Evolutionary conservation across 1,284 basidiomycete species (phyloP), one percentile per base, ranked within the genome.

Genomic region (Schizopora paradoxa): DNA sequence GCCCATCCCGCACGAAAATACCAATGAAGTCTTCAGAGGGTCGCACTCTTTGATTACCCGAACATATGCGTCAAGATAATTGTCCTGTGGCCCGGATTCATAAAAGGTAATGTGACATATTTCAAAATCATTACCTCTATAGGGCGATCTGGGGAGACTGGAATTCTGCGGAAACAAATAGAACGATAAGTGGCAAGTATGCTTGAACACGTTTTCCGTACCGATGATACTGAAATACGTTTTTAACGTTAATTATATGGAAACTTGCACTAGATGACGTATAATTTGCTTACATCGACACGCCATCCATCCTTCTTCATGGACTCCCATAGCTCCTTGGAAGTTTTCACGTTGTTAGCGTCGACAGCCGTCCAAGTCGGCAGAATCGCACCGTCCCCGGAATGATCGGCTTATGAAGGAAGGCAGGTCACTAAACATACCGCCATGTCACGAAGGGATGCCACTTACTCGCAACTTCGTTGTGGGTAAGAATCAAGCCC

Each of bases 1-100:
- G 34, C 96, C 96, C 78, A 96, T 94, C 32, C 96, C 95, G 62
- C 96, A 98, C 47, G 91, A 95, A 64, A 99, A 97, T 2, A 99
- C 90, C 13, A 99, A 72, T 0, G 87, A 84, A 0, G 91, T 92
- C 16, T 72, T 74, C 6, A 82, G 67, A 0, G 95, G 93, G 55
- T 96, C 90, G 0, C 87, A 81, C 31, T 79, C 68, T 56, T 83
- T 81, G 58, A 99, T 85, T 38, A 94, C 82, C 10, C 78, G 76
- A 14, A 95, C 74, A 64, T 97, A 96, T 1, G 91, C 88, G 64
- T 99, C 96, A 11, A 98, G 79, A 61, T 96, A 96, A 58, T 92
- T 92, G 62, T 94, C 87, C 80, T 91, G 56, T 5, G 28, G 47
- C 50, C n/a, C 37, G 51, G 52, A 26, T 6, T 38, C 22, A 19